These are phyloP conservation scores for Gaertneriomyces sp. DNA, from an alignment of 192 early-diverging fungal genomes.

Conservation along the genomic window DNA sequence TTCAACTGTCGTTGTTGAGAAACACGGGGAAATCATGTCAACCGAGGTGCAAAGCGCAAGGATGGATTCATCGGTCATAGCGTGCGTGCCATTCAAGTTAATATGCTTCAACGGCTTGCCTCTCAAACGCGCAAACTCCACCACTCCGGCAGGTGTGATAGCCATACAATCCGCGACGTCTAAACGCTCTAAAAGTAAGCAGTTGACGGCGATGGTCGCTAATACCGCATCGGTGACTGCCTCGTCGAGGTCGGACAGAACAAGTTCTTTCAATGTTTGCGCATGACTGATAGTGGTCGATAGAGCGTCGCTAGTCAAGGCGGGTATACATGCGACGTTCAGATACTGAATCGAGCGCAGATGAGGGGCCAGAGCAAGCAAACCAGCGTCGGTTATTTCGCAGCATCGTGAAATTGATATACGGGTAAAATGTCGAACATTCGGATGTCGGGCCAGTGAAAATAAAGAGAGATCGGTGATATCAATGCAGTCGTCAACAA, in stretches of 20 bases:
- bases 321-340: not conserved
- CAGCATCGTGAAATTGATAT: conserved; percentile 1
- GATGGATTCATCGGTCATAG: conserved; percentile 3
- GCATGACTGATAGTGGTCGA: too few species aligned
- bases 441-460: conserved; percentile 1
- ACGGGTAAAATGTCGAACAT: not conserved
- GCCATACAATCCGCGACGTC: conserved; percentile 2
- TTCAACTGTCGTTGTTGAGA: not conserved
- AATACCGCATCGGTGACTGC: conserved; percentile 3
- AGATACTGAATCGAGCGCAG: not conserved
- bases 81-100: conserved; percentile 3
- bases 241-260: not conserved
- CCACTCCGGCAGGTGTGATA: not conserved
- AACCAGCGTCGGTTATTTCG: not conserved
- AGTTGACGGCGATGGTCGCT: not conserved
- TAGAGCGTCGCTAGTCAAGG: too few species aligned
- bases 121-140: not conserved
- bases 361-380: not conserved
- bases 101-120: not conserved
- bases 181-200: not conserved
- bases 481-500: conserved; percentile 9
- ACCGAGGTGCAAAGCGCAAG: not conserved
- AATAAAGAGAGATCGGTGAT: conserved; percentile 3
- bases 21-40: not conserved
- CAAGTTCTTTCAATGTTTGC: too few species aligned